phyloP scores from a whole-genome alignment of 805 yeast genomes.

The Ogataea nakhonphanomensis region DNA sequence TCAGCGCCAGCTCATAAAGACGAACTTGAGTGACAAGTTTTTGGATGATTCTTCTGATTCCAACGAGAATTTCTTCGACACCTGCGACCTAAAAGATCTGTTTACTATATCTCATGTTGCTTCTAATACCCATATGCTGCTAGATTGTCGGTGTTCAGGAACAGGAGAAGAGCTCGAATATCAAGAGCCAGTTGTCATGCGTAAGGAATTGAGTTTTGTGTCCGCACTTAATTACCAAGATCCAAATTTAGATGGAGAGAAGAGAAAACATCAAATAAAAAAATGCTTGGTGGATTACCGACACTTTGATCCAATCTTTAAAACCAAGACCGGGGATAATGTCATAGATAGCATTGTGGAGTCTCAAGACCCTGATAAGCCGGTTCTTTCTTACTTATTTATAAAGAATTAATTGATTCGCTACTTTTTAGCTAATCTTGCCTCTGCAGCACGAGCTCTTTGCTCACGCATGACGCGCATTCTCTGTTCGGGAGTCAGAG shows the following conservation, averaged over 20 bases:
- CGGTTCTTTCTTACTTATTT: conserved; percentile 39
- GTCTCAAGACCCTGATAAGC: conserved; percentile 24
- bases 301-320: conserved; percentile 52
- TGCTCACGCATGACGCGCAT: conserved; percentile 86
- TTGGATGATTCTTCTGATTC: conserved; percentile 41
- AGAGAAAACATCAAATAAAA: conserved; percentile 44
- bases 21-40: conserved; percentile 71
- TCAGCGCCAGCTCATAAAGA: conserved; percentile 86
- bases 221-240: conserved; percentile 50
- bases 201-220: conserved; percentile 42
- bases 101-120: conserved; percentile 55
- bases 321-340: conserved; percentile 13
- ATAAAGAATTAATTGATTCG: conserved; percentile 25
- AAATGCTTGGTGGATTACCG: conserved; percentile 59
- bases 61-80: conserved; percentile 64
- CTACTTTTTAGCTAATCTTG: conserved; percentile 39
- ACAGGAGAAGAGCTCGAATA: conserved; percentile 38
- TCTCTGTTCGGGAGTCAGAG: conserved; percentile 71
- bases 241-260: conserved; percentile 24
- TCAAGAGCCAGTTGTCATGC: conserved; percentile 1
- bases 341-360: conserved; percentile 29
- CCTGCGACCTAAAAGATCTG: conserved; percentile 66
- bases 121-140: conserved; percentile 76
- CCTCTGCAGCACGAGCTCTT: conserved; percentile 95
- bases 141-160: conserved; percentile 62